phyloP scores from a whole-genome alignment of 768 basidiomycete genomes.

The Pleurotus tuber-regium region DNA sequence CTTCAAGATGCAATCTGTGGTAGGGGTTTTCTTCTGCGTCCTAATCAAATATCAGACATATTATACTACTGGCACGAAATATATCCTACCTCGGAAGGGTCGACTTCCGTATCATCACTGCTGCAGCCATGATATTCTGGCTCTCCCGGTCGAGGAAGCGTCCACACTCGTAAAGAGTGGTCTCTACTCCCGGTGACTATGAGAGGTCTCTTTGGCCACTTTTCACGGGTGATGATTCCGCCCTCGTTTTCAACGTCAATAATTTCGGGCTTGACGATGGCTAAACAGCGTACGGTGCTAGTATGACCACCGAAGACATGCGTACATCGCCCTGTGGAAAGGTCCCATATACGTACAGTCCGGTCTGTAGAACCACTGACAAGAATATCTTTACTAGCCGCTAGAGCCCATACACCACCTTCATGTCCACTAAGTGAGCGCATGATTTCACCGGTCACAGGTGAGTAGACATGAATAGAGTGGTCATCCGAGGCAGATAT shows the following conservation, averaged over 20 bases:
- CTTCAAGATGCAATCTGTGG: slow-evolving; percentile 79
- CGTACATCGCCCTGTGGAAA: slow-evolving; percentile 75
- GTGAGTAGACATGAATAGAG: slow-evolving; percentile 92
- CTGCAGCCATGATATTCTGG: slow-evolving; percentile 71
- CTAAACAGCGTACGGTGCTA: slow-evolving; percentile 92
- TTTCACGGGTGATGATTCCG: slow-evolving; percentile 63
- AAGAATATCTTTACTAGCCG: slow-evolving; percentile 80
- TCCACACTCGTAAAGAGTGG: slow-evolving; percentile 61
- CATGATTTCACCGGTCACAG: slow-evolving; percentile 72
- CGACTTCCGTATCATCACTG: slow-evolving; percentile 57
- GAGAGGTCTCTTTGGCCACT: slow-evolving; percentile 63
- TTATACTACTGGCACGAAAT: slow-evolving; percentile 21
- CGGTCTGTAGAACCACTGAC: slow-evolving; percentile 94
- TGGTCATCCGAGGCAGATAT: slow-evolving; percentile 98
- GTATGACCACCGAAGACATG: slow-evolving; percentile 97
- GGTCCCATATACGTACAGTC: slow-evolving; percentile 90
- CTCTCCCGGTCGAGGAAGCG: slow-evolving; percentile 58
- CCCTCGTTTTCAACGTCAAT: slow-evolving; percentile 69
- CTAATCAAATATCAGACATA: slow-evolving; percentile 24
- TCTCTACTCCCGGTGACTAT: slow-evolving; percentile 78
- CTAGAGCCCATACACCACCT: slow-evolving; percentile 97
- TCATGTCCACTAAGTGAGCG: slow-evolving; percentile 85
- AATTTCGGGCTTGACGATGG: slow-evolving; percentile 92
- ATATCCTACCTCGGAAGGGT: slow-evolving; percentile 46
- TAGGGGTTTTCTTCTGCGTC: slow-evolving; percentile 82